phyloP scores from a whole-genome alignment of 1,284 basidiomycete species.

The Rhodotorula sp. region DNA sequence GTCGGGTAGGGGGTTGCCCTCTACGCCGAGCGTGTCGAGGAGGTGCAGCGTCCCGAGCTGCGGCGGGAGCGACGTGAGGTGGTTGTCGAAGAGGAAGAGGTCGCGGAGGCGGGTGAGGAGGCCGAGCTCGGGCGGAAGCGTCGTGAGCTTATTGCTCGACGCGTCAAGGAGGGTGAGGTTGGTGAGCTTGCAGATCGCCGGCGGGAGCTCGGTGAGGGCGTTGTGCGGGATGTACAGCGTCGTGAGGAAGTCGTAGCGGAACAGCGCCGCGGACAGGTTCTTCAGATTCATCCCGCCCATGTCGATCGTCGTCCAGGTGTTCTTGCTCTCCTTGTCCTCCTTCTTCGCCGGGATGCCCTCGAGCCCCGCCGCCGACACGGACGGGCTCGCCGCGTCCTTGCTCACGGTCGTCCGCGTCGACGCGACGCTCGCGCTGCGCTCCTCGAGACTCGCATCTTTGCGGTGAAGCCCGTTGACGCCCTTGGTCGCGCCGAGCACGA shows the following conservation, averaged over 20 bases:
- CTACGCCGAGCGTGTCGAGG: constrained; percentile 88
- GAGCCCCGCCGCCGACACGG: constrained; percentile 30
- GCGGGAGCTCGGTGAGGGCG: constrained; percentile 73
- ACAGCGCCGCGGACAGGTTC: constrained; percentile 78
- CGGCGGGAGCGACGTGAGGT: constrained; percentile 75
- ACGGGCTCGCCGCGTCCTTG: constrained; percentile 44
- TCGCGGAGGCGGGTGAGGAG: constrained; percentile 89
- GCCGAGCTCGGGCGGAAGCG: constrained; percentile 84
- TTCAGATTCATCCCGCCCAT: constrained; percentile 95
- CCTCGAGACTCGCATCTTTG: constrained; percentile 47
- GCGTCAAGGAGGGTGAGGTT: constrained; percentile 90
- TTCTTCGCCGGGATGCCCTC: background rate
- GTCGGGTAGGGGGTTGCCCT: constrained; percentile 89
- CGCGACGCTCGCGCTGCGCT: constrained; percentile 35
- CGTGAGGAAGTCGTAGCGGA: constrained; percentile 90
- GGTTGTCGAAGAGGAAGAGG: constrained; percentile 94
- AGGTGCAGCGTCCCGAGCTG: constrained; percentile 91
- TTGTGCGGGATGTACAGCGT: constrained; percentile 99
- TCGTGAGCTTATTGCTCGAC: constrained; percentile 80
- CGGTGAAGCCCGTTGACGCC: constrained; percentile 52
- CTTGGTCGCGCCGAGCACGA: constrained; percentile 40
- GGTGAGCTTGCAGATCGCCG: constrained; percentile 78
- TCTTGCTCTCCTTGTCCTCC: constrained; percentile 41
- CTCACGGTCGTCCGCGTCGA: constrained; percentile 11
- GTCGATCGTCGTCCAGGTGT: constrained; percentile 85